Evolutionary conservation across 805 yeast genomes (phyloP).

Genomic region (Grigorovia humatica): DNA sequence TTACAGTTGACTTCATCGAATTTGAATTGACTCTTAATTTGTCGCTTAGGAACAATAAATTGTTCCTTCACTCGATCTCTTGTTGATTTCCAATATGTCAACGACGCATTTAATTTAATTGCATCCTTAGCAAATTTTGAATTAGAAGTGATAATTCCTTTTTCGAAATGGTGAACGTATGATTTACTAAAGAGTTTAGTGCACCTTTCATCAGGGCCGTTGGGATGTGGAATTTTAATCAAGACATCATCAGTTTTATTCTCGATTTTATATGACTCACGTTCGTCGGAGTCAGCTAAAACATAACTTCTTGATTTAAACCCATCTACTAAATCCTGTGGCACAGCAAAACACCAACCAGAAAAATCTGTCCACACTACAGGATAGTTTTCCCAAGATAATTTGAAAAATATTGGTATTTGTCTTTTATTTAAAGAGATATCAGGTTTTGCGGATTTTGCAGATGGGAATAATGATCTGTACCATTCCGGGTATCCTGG

Average conservation of each 20-base stretch:
- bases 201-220: conserved; percentile 65
- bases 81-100: conserved; percentile 89
- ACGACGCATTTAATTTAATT: conserved; percentile 60
- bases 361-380: conserved; percentile 63
- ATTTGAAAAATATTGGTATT: conserved; percentile 63
- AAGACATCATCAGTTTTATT: conserved; percentile 11
- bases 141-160: conserved; percentile 60
- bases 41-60: conserved; percentile 58
- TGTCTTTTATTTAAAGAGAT: conserved; percentile 64
- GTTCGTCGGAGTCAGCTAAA: conserved; percentile 15
- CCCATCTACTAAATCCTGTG: conserved; percentile 18
- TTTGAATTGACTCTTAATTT: conserved; percentile 20
- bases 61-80: conserved; percentile 77
- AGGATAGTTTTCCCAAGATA: conserved; percentile 81
- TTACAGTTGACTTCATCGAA: background rate
- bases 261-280: conserved; percentile 5
- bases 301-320: conserved; percentile 30
- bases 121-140: conserved; percentile 69
- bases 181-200: conserved; percentile 70
- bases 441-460: conserved; percentile 35
- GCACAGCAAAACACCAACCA: conserved; percentile 87
- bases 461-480: conserved; percentile 39
- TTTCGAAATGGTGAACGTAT: conserved; percentile 61
- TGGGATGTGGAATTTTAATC: conserved; percentile 82
- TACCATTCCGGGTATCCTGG: conserved; percentile 97